Base-by-base conservation (phyloP, 2,329 filamentous ascomycete genomes). In the Ophiostoma perfectum region DNA sequence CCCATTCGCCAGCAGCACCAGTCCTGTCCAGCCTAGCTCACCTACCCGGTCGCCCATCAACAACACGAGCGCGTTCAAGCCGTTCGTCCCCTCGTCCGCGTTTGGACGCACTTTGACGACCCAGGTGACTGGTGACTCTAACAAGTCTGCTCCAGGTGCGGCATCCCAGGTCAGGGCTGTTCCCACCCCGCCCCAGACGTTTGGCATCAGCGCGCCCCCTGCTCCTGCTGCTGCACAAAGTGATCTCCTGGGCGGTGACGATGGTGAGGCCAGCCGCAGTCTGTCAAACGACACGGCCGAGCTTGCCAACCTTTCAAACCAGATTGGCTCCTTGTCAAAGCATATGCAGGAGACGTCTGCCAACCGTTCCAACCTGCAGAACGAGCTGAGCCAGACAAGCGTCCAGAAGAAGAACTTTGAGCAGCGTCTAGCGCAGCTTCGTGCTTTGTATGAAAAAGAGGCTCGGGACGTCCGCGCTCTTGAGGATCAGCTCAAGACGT, bases 351-450 rank as follows among this genome's bases (percentile, higher is more conserved):
- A 94, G 73, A 90, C 97, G 1, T 92, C 96, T 76, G 87, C 84
- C 45, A 94, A 97, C 79, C 90, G 93, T 71, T 85, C 82, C 5
- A 86, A 87, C 2, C 90, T 90, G 0, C 93, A 97, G 77, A 89
- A 90, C 72, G 92, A 97, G 70, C 80, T 98, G 66, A 90, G 85
- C 70, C 91, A 93, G 75, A 89, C 91, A 44, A 91, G 85, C 66
- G 87, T 89, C 12, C 93, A 98, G 77, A 98, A 97, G 81, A 90
- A 90, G 74, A 94, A 96, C 75, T 94, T 99, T 73, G 95, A 99
- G 80, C 84, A 90, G 72, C 89, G 95, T 36, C 82, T 99, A 41
- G 87, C 91, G 4, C 93, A 97, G 76, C 89, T 97, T 69, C 88
- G 95, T 71, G 81, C 88, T 6, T 86, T 96, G 72, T 99, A 98